These are phyloP conservation scores for Microbotryum scabiosae DNA, from an alignment of 1,284 basidiomycete genomes.

Conservation along the genomic window DNA sequence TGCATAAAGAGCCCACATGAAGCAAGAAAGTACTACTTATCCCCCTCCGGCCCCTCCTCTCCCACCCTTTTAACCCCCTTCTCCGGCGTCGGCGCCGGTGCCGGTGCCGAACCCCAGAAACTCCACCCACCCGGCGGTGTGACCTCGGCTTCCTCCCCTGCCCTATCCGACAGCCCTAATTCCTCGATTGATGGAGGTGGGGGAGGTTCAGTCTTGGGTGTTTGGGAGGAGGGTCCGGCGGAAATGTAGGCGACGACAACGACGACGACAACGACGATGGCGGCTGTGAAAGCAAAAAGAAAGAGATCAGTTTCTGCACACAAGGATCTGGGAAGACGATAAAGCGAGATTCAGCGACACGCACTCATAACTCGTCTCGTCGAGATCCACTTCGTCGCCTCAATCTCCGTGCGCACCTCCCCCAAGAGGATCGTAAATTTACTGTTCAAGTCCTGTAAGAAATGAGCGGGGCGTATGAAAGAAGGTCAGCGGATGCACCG, in stretches of 20 bases:
- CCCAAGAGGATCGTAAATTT: conserved; percentile 75
- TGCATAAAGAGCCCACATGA: too few species aligned
- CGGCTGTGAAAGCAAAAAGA: conserved; percentile 4
- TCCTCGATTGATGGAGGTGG: conserved; percentile 12
- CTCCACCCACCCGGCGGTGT: not conserved
- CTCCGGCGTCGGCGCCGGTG: not conserved
- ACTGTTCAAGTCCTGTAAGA: conserved; percentile 65
- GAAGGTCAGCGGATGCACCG: too few species aligned
- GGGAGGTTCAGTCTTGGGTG: not conserved
- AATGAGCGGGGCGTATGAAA: not conserved
- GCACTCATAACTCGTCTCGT: not conserved
- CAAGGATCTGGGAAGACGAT: too few species aligned
- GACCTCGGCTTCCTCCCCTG: not conserved
- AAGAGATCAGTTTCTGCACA: too few species aligned
- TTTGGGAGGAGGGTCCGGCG: not conserved
- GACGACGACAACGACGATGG: conserved; percentile 23
- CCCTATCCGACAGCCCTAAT: not conserved
- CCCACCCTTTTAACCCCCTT: not conserved
- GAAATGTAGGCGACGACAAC: conserved; percentile 15
- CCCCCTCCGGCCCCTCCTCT: not conserved
- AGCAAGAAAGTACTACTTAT: not conserved
- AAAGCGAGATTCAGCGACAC: not conserved
- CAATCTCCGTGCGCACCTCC: conserved; percentile 54
- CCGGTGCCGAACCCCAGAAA: not conserved
- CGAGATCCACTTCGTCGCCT: conserved; percentile 34